phyloP scores from a whole-genome alignment of 768 basidiomycete genomes.

The Udeniomyces megalosporus region DNA sequence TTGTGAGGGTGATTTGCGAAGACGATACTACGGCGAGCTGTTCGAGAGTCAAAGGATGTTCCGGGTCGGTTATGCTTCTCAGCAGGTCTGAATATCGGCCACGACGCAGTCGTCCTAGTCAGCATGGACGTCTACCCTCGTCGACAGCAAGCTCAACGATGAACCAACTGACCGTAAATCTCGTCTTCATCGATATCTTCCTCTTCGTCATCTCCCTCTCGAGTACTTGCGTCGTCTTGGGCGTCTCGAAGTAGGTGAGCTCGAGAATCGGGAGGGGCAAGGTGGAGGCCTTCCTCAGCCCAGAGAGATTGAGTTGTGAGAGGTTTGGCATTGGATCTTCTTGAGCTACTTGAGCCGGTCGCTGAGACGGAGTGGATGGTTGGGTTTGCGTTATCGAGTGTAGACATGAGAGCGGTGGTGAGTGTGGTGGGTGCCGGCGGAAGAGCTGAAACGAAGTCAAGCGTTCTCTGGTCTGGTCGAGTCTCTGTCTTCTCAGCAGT shows the following conservation, averaged over 20 bases:
- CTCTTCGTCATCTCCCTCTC: neutral
- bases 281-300: constrained; percentile 31
- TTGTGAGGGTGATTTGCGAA: constrained; percentile 52
- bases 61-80: constrained; percentile 27
- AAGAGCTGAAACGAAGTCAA: too few species aligned
- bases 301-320: constrained; percentile 31
- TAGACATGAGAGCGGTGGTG: neutral
- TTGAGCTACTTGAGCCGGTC: constrained; percentile 22
- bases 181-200: constrained; percentile 15
- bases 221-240: neutral
- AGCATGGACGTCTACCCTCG: too few species aligned
- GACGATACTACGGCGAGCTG: constrained; percentile 88
- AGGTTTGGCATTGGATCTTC: constrained; percentile 20
- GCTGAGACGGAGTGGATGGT: constrained; percentile 42
- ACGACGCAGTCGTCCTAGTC: too few species aligned
- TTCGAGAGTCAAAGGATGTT: constrained; percentile 80
- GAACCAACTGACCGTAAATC: constrained; percentile 1
- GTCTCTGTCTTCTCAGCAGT: too few species aligned
- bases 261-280: constrained; percentile 20
- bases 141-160: neutral
- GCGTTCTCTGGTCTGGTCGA: too few species aligned
- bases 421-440: too few species aligned
- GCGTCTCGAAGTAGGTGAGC: neutral
- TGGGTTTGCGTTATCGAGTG: constrained; percentile 67
- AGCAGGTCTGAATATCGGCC: constrained; percentile 7